Conservation (phyloP, 257 asterid genomes). For the Nicotiana obtusifolia region DNA sequence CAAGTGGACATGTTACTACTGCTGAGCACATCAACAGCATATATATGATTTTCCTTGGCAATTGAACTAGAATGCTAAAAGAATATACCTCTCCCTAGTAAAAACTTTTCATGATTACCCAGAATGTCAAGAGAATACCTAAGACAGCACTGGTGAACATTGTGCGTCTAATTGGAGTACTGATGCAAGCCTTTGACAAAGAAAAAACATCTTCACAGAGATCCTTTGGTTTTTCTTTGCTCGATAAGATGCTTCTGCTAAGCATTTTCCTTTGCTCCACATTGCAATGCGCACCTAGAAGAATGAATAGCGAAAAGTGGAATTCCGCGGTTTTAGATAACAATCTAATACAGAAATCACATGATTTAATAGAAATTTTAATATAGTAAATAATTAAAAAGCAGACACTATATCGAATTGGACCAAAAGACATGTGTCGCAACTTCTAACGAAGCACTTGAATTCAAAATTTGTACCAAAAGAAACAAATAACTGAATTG, state of each 20-base stretch:
- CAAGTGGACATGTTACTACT: not conserved
- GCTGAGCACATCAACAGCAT: not conserved
- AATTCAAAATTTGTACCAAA: not conserved
- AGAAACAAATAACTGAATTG: not conserved
- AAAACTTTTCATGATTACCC: not conserved
- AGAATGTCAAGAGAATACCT: conserved; percentile 24
- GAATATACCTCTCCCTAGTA: not conserved
- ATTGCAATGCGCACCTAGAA: not conserved
- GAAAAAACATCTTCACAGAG: conserved; percentile 16
- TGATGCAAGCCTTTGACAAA: conserved; percentile 23
- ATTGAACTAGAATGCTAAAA: not conserved
- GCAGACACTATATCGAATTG: not conserved
- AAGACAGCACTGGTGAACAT: conserved; percentile 25
- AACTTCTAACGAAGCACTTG: not conserved
- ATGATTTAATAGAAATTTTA: not conserved
- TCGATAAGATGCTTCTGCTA: not conserved
- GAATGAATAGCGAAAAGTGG: not conserved
- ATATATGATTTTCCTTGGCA: not conserved
- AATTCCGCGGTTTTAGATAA: not conserved
- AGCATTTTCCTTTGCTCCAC: conserved; percentile 18
- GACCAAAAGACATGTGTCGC: not conserved
- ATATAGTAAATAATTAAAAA: not conserved
- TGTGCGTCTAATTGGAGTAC: conserved; percentile 17
- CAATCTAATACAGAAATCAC: not conserved
- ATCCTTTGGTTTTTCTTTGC: conserved; percentile 2